phyloP scores from a whole-genome alignment of 805 yeast genomes.

The Starmerella gropengiesseri region DNA sequence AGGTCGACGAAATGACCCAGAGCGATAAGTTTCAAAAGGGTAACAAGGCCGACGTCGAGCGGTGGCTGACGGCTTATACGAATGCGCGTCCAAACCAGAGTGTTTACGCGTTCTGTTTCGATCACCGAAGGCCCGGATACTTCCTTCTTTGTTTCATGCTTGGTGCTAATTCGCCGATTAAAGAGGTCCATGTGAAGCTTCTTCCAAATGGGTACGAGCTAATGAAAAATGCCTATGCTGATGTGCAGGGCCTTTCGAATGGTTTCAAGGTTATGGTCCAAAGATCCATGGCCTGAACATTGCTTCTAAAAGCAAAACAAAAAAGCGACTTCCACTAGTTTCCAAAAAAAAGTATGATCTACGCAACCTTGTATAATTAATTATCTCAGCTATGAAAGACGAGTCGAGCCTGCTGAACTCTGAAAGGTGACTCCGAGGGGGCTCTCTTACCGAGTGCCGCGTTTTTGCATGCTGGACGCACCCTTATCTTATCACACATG shows the following conservation, averaged over 20 bases:
- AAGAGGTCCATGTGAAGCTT: slow-evolving; percentile 85
- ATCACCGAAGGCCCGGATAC: slow-evolving; percentile 90
- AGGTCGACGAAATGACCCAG: slow-evolving; percentile 71
- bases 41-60: slow-evolving; percentile 63
- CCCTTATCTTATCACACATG: too few species aligned
- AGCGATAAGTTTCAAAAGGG: slow-evolving; percentile 86
- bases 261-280: slow-evolving; percentile 68
- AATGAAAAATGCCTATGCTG: slow-evolving; percentile 75
- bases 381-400: too few species aligned
- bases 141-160: slow-evolving; percentile 79
- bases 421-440: too few species aligned
- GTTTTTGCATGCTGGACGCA: too few species aligned
- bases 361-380: too few species aligned
- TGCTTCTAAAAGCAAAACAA: too few species aligned
- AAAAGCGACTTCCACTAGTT: too few species aligned
- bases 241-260: slow-evolving; percentile 76
- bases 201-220: slow-evolving; percentile 77
- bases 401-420: too few species aligned
- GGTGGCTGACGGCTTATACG: slow-evolving; percentile 80
- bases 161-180: slow-evolving; percentile 37
- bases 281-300: slow-evolving; percentile 9
- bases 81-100: slow-evolving; percentile 84
- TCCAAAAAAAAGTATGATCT: too few species aligned
- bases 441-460: too few species aligned
- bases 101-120: slow-evolving; percentile 81